Evolutionary conservation across 495 filamentous ascomycete species (phyloP), one percentile per base, ranked within the genome.

Genomic region (Aspergillus sparsus): DNA sequence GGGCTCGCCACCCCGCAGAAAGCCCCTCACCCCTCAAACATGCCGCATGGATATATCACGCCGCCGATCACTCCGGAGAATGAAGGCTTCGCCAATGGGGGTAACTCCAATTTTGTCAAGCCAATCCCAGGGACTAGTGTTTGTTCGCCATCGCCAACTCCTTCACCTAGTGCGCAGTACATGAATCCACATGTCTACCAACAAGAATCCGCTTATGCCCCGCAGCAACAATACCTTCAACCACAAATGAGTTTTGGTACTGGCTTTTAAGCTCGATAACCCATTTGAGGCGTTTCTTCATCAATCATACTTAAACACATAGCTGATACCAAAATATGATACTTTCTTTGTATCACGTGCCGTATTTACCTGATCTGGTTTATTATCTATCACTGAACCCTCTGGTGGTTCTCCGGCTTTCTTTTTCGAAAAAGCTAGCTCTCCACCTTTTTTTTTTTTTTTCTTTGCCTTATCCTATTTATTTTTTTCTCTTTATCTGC

Each of bases 51-150:
- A 21, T 93, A 93, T 70, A 84, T 94, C 58, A 98, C 94, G 21
- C 94, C 94, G 16, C 94, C 94, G 3, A 96, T 98, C 68, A 98
- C 95, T 0, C 94, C 94, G n/a, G 92, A 95, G 64, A 87, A 87
- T 18, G 83, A 85, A 55, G 82, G 78, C 53, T 90, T 86, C 58
- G 68, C 65, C 42, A 71, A 68, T 62, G 66, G 69, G 59, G 66
- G 53, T 27, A 71, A 71, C 49, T 60, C 71, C 35, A 66, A 66
- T 46, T 57, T 69, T 37, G 62, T 55, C 51, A 73, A 72, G 42
- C 62, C 57, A 34, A 68, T 69, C 6, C 47, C 69, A 12, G 57
- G 65, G 45, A 56, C 59, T 27, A 70, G 54, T 52, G 63, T 63
- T 39, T 80, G 74, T 64, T 75, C 76, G 11, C 70, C 75, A 7